Evolutionary conservation across 768 basidiomycete genomes (phyloP), one percentile per base, ranked within the genome.

Genomic region (Rubroboletus satanas): DNA sequence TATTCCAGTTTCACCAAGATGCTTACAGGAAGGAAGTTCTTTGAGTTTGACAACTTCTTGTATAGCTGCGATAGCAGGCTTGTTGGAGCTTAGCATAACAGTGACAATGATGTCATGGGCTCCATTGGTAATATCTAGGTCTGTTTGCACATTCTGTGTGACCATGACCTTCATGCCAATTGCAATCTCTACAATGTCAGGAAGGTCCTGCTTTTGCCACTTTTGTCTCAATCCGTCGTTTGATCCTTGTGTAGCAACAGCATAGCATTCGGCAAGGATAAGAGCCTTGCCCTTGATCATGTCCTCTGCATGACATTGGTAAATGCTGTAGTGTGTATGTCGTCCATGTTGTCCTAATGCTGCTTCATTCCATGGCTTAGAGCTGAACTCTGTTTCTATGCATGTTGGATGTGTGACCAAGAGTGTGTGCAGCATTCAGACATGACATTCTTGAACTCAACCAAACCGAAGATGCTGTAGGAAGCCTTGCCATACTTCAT

Each of bases 111-210:
- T 55, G 2, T 74, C 74, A 1, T 67, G 26, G 0, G 73, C 61
- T 0, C 78, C 73, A 46, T 78, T 79, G 0, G 76, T 68, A 0
- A 79, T 46, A 35, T 77, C 76, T 0, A 73, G 58, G 28, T 77
- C 73, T 0, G 73, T 77, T n/a, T 74, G 68, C 0, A 79, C 51
- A 37, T 78, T 77, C 3, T 41, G 46, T 1, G 70, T 75, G 0
- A 77, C 71, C 71, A 78, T 71, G 0, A 74, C 73, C 45, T 71
- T 67, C 72, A 76, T 75, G 0, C 75, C 73, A 4, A 74, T 32
- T 0, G 67, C 60, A 0, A 71, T 2, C 37, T 66, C 55, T 0
- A 74, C 49, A 0, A 21, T 17, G 3, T 66, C 60, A 0, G 64
- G 60, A 6, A 11, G 15, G 11, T 41, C 41, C 21, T 41, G 41